A percentile compares a stretch with the other conserved stretches of the same genome.
Conservation (phyloP, 495 filamentous ascomycete genomes). For the Podospora appendiculata region DNA sequence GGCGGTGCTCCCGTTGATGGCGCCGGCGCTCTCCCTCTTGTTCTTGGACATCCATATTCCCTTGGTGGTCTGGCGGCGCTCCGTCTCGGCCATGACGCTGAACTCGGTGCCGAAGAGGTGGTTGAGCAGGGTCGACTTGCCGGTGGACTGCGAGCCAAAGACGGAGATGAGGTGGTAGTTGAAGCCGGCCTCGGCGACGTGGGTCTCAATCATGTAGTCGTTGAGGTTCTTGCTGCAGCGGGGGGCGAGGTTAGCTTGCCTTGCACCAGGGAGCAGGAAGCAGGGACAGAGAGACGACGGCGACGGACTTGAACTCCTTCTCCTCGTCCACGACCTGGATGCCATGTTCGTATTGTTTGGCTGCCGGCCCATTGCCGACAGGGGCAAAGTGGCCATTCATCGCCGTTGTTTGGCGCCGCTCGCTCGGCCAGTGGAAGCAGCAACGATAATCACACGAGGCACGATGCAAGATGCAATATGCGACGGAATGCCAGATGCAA, state of each 20-base stretch:
- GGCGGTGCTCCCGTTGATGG: conserved; percentile 24
- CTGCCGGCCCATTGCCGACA: conserved; percentile 57
- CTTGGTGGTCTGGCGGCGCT: conserved; percentile 93
- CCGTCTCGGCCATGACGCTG: conserved; percentile 87
- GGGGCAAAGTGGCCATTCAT: conserved; percentile 88
- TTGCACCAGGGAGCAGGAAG: conserved; percentile 1
- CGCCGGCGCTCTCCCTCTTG: conserved; percentile 46
- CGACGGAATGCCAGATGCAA: too few relatives aligned
- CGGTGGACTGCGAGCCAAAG: conserved; percentile 96
- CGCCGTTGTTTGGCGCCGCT: conserved; percentile 8
- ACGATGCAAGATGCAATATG: neutral
- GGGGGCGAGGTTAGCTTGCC: neutral
- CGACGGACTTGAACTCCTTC: conserved; percentile 58
- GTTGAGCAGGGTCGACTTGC: conserved; percentile 95
- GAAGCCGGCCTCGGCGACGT: conserved; percentile 81
- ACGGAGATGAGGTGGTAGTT: conserved; percentile 99
- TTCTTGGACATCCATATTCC: conserved; percentile 99
- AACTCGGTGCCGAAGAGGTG: conserved; percentile 93
- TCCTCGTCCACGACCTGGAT: conserved; percentile 95
- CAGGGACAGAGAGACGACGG: neutral
- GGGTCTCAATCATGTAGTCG: conserved; percentile 70
- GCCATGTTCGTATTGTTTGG: conserved; percentile 78
- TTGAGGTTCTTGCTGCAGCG: conserved; percentile 62
- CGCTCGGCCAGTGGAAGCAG: too few relatives aligned
- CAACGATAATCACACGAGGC: too few relatives aligned